A percentile compares a stretch with the other conserved stretches of the same genome.
Evolutionary conservation across 345 rosid genomes (phyloP).

Genomic region (Pistacia integerrima): DNA sequence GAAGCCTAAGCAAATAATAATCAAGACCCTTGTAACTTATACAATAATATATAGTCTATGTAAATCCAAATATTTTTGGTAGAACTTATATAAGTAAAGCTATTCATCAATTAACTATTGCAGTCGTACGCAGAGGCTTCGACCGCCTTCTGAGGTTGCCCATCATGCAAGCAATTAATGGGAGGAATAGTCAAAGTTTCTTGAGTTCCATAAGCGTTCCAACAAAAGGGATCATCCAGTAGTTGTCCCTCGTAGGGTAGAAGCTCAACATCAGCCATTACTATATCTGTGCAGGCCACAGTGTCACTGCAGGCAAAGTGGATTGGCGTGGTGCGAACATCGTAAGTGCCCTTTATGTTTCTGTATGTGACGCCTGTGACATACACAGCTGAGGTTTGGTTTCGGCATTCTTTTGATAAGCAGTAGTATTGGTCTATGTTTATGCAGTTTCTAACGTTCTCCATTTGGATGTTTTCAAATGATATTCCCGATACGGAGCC

Average conservation of each 20-base stretch:
- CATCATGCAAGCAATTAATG: slow-evolving; percentile 70
- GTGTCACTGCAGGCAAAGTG: slow-evolving; percentile 96
- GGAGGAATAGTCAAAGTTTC: slow-evolving; percentile 88
- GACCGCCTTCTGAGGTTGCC: slow-evolving; percentile 50
- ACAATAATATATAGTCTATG: background rate
- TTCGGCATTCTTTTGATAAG: slow-evolving; percentile 57
- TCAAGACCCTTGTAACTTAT: slow-evolving; percentile 21
- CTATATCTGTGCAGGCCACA: slow-evolving; percentile 89
- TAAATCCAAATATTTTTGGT: too few relatives aligned
- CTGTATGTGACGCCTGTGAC: slow-evolving; percentile 64
- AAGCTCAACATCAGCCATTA: slow-evolving; percentile 87
- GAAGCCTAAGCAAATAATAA: slow-evolving; percentile 37
- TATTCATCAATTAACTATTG: slow-evolving; percentile 14
- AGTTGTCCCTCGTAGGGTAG: slow-evolving; percentile 82
- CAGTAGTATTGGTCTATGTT: slow-evolving; percentile 93
- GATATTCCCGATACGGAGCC: slow-evolving; percentile 70
- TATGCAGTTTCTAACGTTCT: slow-evolving; percentile 88
- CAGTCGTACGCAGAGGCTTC: slow-evolving; percentile 47
- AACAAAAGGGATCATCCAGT: slow-evolving; percentile 95
- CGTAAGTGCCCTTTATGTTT: slow-evolving; percentile 89
- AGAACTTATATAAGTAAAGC: too few relatives aligned
- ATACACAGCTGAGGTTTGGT: slow-evolving; percentile 84
- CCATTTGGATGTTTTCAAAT: slow-evolving; percentile 89
- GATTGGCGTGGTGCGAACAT: slow-evolving; percentile 76
- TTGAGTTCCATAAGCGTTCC: slow-evolving; percentile 92